Evolutionary conservation across 495 filamentous ascomycete species (phyloP), one percentile per base, ranked within the genome.

Genomic region (Halenospora varia): DNA sequence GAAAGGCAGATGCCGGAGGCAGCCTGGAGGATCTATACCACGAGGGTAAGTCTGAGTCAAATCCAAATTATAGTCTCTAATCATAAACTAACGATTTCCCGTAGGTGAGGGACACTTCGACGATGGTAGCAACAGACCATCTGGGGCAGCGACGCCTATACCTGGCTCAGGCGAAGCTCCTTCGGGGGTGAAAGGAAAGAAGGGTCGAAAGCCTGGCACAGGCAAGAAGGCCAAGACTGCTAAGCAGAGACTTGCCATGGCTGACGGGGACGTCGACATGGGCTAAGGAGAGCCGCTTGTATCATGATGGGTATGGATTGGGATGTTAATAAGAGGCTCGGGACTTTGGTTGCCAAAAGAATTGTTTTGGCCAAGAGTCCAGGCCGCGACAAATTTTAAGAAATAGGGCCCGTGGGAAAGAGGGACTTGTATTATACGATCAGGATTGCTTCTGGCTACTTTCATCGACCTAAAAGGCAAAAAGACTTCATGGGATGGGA

Each of bases 11-110:
- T 18, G 70, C 67, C 26, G 77, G 85, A 51, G 79, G 92, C 53
- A 93, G 86, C 66, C 72, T 97, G 74, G 92, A 97, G 73, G 92
- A 96, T 68, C 90, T 97, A 90, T 97, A 97, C 75, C 92, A 97
- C 73, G 92, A 97, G 81, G 92, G 92, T 96, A 74, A 78, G 87
- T 75, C 55, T 35, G 23, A 45, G 8, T 41, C 19, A n/a, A n/a
- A n/a, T 51, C 48, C 15, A 24, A 25, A 39, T 35, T 48, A 68
- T 51, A 69, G 47, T 19, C 48, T 57, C 66, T 63, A 51, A 66
- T 59, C 24, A 13, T 40, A 35, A 25, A 19, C 48, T 61, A 51
- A 60, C 18, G 35, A 6, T 17, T 61, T 23, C 39, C 26, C 53
- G 60, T 66, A 96, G 92, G 92, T 65, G 92, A 97, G 79, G 92